Conservation (phyloP, 2,329 filamentous ascomycete genomes). For the Tolypocladium amazonense region DNA sequence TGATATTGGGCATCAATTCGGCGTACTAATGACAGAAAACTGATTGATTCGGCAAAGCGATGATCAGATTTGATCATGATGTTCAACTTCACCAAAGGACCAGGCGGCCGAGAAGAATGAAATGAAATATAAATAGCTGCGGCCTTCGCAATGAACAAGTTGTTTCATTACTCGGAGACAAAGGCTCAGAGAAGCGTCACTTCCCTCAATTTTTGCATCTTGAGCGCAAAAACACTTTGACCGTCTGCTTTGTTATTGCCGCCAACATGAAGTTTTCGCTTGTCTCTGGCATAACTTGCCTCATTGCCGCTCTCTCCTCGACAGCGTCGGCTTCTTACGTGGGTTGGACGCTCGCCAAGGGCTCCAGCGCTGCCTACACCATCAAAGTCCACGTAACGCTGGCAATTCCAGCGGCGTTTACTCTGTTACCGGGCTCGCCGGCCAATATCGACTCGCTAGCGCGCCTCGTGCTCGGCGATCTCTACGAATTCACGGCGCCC, state of each 20-base stretch:
- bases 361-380: neutral
- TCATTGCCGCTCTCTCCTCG: neutral
- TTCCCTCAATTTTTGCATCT: neutral
- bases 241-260: too few relatives aligned
- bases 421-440: neutral
- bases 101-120: too few relatives aligned
- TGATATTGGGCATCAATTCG: too few relatives aligned
- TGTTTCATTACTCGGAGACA: too few relatives aligned
- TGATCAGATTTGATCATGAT: too few relatives aligned
- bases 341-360: neutral
- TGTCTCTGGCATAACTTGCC: neutral
- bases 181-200: too few relatives aligned
- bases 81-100: too few relatives aligned
- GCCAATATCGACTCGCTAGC: neutral
- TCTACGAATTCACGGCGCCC: neutral
- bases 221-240: too few relatives aligned
- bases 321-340: neutral
- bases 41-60: too few relatives aligned
- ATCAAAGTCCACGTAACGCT: neutral
- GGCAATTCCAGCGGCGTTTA: neutral
- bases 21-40: too few relatives aligned
- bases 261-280: neutral
- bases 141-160: too few relatives aligned
- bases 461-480: neutral
- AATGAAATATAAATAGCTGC: too few relatives aligned